Percentiles rank a stretch among this genome's conserved stretches.
Evolutionary conservation across 805 yeast genomes (phyloP).

Genomic region (Barnettozyma californica): DNA sequence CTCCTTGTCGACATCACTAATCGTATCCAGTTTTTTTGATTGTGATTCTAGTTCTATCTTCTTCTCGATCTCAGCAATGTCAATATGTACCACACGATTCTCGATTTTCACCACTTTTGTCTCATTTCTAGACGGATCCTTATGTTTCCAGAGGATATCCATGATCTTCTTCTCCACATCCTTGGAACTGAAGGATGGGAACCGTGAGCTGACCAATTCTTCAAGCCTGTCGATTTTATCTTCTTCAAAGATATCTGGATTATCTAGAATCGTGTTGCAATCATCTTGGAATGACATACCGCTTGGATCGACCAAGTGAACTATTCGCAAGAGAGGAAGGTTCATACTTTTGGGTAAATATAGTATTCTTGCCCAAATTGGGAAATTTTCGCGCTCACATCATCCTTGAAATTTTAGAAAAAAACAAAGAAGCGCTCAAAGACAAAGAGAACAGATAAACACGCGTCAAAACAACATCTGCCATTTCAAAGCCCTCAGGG

Average conservation of each 20-base stretch:
- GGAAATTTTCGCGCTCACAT: not conserved
- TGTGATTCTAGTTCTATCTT: conserved; percentile 24
- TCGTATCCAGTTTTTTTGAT: conserved; percentile 15
- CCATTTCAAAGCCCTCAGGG: not conserved
- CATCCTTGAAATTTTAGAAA: not conserved
- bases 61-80: conserved; percentile 24
- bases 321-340: not conserved
- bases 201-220: conserved; percentile 25
- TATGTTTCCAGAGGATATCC: conserved; percentile 37
- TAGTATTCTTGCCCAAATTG: not conserved
- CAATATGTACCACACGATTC: conserved; percentile 13
- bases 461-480: not conserved
- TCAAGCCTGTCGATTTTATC: conserved; percentile 36
- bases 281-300: conserved; percentile 18
- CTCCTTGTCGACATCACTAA: conserved; percentile 10
- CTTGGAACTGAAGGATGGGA: conserved; percentile 13
- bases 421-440: conserved; percentile 1
- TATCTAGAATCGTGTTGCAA: conserved; percentile 30
- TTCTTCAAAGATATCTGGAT: conserved; percentile 30
- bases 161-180: conserved; percentile 33
- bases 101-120: conserved; percentile 22
- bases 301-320: not conserved
- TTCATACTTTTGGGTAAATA: no score
- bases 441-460: not conserved
- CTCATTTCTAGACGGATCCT: conserved; percentile 25